Base-by-base conservation (phyloP, 768 basidiomycete genomes). In the Gymnopilus junonius region DNA sequence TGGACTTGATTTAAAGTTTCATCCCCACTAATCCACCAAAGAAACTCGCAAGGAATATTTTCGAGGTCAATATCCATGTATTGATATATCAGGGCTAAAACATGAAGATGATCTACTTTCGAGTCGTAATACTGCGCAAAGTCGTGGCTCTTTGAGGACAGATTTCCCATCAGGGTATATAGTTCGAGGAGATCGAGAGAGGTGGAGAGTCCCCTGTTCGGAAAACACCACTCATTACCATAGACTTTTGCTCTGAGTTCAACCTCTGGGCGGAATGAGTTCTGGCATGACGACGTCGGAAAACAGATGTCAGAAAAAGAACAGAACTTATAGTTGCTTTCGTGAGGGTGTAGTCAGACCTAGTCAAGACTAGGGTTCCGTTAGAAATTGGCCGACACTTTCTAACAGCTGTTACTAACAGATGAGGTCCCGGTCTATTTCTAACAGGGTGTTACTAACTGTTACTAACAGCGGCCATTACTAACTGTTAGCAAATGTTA, bases 121-220 rank as follows among this genome's bases (percentile, higher is more conserved):
- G 35, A 40, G 32, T 27, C 31, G 27, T 58, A 63, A 20, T 63
- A 63, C 34, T n/a, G 25, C 23, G 50, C 57, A 34, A 63, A 63
- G 10, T 50, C 62, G 23, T 59, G 27, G 10, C 23, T 21, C 29
- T 59, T 42, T 35, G 39, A 17, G 17, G 35, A 40, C 35, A 25
- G 45, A n/a, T 15, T 34, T 45, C 23, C 53, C 39, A 50, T 63
- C 34, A 8, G 25, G 32, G 31, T 58, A 59, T 20, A 63, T 1
- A n/a, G n/a, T 40, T 63, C 62, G 15, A 63, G 29, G 25, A 58
- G n/a, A 31, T 42, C n/a, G 23, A 63, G 39, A 31, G 48, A 53
- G 12, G 62, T 63, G 23, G 17, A 12, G 23, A 48, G 25, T 25
- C 17, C 45, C 15, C n/a, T 21, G 4, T 54, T 43, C 17, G 50